Percentiles rank a stretch among this genome's conserved stretches.
Conservation (phyloP, 345 rosid genomes). For the Eucalyptus pumila region DNA sequence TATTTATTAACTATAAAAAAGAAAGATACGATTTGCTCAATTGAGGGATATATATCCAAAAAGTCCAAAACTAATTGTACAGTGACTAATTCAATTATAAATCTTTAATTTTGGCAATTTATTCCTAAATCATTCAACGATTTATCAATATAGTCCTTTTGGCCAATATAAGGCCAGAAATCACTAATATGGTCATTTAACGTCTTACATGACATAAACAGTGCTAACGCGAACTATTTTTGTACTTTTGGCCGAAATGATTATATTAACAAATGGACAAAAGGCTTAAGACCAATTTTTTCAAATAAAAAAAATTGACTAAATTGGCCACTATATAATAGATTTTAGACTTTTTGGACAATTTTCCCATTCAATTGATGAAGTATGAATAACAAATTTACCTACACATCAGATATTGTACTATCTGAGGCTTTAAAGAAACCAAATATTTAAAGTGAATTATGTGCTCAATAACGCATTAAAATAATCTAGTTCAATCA, state of each 20-base stretch:
- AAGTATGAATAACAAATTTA: neutral
- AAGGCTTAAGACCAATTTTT: neutral
- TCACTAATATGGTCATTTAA: neutral
- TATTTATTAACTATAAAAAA: neutral
- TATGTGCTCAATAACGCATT: neutral
- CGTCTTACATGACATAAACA: no score
- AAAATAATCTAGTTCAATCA: neutral
- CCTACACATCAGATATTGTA: neutral
- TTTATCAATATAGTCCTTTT: neutral
- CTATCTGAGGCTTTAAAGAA: neutral
- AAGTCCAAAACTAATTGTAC: neutral
- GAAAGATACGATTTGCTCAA: neutral
- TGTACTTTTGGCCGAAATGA: rapidly evolving
- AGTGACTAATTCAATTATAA: neutral
- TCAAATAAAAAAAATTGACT: no score
- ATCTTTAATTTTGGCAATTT: neutral
- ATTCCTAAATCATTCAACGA: rapidly evolving
- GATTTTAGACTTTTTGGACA: neutral
- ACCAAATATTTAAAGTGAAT: neutral
- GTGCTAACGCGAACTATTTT: no score
- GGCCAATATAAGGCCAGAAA: neutral
- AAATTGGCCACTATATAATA: neutral
- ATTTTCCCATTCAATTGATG: neutral
- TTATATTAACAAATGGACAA: neutral
- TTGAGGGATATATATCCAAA: neutral